These are phyloP conservation scores for Canariomyces notabilis DNA, from an alignment of 2,329 filamentous ascomycete genomes.

Conservation along the genomic window DNA sequence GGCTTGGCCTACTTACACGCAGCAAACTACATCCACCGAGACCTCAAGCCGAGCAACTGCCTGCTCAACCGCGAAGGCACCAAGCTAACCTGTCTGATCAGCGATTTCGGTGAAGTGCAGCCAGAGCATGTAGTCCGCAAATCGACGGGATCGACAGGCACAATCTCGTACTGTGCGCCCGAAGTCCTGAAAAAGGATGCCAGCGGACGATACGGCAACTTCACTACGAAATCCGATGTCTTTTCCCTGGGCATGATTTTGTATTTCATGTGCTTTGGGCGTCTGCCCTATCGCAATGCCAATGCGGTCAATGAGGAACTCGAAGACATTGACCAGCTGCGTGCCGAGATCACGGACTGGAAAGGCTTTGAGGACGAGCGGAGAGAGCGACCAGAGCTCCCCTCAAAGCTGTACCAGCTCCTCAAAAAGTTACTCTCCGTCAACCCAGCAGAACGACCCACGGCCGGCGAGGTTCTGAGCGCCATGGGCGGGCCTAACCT, in stretches of 20 bases:
- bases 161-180: slow-evolving; percentile 94
- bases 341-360: slow-evolving; percentile 84
- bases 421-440: slow-evolving; percentile 76
- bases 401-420: slow-evolving; percentile 77
- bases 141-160: slow-evolving; percentile 89
- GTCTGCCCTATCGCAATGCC: slow-evolving; percentile 77
- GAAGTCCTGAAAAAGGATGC: slow-evolving; percentile 74
- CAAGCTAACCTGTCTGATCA: slow-evolving; percentile 77
- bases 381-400: slow-evolving; percentile 72
- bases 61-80: slow-evolving; percentile 72
- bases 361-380: slow-evolving; percentile 76
- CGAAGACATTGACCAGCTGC: slow-evolving; percentile 80
- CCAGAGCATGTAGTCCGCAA: slow-evolving; percentile 73
- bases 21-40: slow-evolving; percentile 91
- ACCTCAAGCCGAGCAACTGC: slow-evolving; percentile 95
- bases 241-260: slow-evolving; percentile 98
- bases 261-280: slow-evolving; percentile 94
- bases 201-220: slow-evolving; percentile 76
- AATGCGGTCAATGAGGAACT: slow-evolving; percentile 85
- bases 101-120: slow-evolving; percentile 97
- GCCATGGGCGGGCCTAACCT: slow-evolving; percentile 63
- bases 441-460: slow-evolving; percentile 70
- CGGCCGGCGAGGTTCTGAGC: slow-evolving; percentile 76
- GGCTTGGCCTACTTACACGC: slow-evolving; percentile 84
- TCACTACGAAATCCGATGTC: slow-evolving; percentile 96